Base-by-base conservation (phyloP, 495 filamentous ascomycete species). In the Tricharina praecox region DNA sequence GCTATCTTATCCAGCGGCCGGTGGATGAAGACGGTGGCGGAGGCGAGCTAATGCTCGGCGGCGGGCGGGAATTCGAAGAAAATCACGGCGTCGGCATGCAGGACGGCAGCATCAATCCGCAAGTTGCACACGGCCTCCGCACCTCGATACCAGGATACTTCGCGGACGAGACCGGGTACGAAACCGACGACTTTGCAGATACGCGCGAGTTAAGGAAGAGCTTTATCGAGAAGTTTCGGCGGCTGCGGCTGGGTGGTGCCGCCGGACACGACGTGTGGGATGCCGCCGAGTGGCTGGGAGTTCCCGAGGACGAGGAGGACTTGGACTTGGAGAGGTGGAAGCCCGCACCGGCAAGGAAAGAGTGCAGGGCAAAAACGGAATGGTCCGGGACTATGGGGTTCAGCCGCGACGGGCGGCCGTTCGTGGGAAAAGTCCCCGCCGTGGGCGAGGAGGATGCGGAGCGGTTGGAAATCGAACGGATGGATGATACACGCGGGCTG, bases 381-480 rank as follows among this genome's bases (percentile, higher is more conserved):
- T 93, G 85, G 85, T 81, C 78, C 0, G 85, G 85, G 0, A 80
- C 82, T 47, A 90, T 87, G 84, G 83, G 78, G 0, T 88, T 78
- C 59, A 76, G 68, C 23, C 63, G 76, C 0, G 85, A 90, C 56
- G 65, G 70, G 0, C 62, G 72, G 18, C 80, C 85, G 0, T 87
- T 70, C 76, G 81, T 82, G 15, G 76, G 75, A 0, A 62, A 60
- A 19, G 75, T 78, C 21, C 74, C 68, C 0, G 60, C 65, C 13
- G 60, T 63, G 2, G 50, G 68, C 11, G 63, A 57, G 62, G 61
- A 19, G 54, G 67, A 50, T 63, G 66, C 35, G 53, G 54, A 36
- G 48, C 50, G 47, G 35, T 38, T 33, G 7, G 49, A 41, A 1
- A 15, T 58, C 7, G 38, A 50, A 11, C 47, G 41, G 19, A 47